Evolutionary conservation across 2,329 filamentous ascomycete genomes (phyloP).

Genomic region (Trichocomaceae sp.): DNA sequence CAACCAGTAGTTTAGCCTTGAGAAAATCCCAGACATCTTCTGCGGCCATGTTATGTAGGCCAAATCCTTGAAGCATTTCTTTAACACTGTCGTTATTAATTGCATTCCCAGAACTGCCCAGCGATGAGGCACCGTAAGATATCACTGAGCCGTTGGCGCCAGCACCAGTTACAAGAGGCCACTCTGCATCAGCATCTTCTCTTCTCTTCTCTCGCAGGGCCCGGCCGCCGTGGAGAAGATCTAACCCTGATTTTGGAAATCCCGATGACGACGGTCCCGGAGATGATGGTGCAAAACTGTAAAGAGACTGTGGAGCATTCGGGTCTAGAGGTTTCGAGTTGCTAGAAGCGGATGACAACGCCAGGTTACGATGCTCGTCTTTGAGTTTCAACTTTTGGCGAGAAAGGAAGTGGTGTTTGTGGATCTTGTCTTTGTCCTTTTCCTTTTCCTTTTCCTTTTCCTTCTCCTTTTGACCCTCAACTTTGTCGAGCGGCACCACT

Average conservation of each 20-base stretch:
- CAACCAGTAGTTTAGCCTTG: constrained; percentile 56
- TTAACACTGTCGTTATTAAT: constrained; percentile 33
- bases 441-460: constrained; percentile 37
- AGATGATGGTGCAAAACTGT: constrained; percentile 60
- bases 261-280: constrained; percentile 51
- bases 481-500: constrained; percentile 46
- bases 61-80: constrained; percentile 46
- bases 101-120: constrained; percentile 27
- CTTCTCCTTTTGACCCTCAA: constrained; percentile 33
- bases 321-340: constrained; percentile 60
- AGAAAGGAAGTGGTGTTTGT: constrained; percentile 60
- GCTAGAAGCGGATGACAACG: constrained; percentile 58
- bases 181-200: constrained; percentile 42
- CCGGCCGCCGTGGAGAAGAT: constrained; percentile 69
- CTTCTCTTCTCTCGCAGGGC: constrained; percentile 75
- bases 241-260: constrained; percentile 74
- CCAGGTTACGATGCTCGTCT: constrained; percentile 52
- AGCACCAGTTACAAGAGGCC: constrained; percentile 21
- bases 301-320: constrained; percentile 56
- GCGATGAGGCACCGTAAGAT: constrained; percentile 32
- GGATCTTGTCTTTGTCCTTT: constrained; percentile 40
- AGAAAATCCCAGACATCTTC: constrained; percentile 63
- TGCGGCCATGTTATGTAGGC: constrained; percentile 61
- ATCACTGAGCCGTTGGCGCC: constrained; percentile 20
- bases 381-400: constrained; percentile 59